Evolutionary conservation across 2,329 filamentous ascomycete genomes (phyloP).

Genomic region (Sporothrix globosa): DNA sequence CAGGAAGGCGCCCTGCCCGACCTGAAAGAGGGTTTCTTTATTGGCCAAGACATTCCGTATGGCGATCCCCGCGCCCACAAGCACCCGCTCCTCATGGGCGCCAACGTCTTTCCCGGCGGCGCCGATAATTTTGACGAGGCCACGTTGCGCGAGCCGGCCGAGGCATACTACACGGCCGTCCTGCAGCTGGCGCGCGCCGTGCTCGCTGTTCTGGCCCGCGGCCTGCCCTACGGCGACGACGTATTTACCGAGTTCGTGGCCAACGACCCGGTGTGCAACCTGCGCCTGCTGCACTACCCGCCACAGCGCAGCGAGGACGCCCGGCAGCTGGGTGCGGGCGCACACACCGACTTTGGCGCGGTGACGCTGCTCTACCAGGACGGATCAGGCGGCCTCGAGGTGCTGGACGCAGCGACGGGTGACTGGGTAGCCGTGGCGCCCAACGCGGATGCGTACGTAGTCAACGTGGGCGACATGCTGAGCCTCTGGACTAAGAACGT

Average conservation of each 20-base stretch:
- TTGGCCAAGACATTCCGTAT: conserved; percentile 46
- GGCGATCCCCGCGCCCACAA: conserved; percentile 39
- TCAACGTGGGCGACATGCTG: conserved; percentile 54
- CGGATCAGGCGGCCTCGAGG: conserved; percentile 54
- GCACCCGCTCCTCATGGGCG: conserved; percentile 49
- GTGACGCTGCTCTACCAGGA: conserved; percentile 61
- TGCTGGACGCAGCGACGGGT: conserved; percentile 49
- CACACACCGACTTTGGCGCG: conserved; percentile 59
- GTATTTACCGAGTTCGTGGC: conserved; percentile 50
- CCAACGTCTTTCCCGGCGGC: conserved; percentile 45
- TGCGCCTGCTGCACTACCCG: conserved; percentile 56
- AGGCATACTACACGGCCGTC: conserved; percentile 48
- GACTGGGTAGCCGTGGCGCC: conserved; percentile 53
- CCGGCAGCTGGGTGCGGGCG: conserved; percentile 47
- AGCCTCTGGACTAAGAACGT: conserved; percentile 55
- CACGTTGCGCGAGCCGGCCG: conserved; percentile 46
- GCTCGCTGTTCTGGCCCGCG: conserved; percentile 48
- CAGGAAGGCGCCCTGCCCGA: conserved; percentile 51
- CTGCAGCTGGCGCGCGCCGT: conserved; percentile 48
- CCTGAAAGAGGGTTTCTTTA: conserved; percentile 53
- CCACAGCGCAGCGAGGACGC: conserved; percentile 49
- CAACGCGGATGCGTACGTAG: conserved; percentile 45
- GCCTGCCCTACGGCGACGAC: conserved; percentile 48
- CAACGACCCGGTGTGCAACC: conserved; percentile 49
- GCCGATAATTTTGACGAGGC: conserved; percentile 34